Percentiles rank a stretch among this genome's conserved stretches.
phyloP scores from a whole-genome alignment of 2,329 filamentous ascomycete species.

The Monascus ruber region DNA sequence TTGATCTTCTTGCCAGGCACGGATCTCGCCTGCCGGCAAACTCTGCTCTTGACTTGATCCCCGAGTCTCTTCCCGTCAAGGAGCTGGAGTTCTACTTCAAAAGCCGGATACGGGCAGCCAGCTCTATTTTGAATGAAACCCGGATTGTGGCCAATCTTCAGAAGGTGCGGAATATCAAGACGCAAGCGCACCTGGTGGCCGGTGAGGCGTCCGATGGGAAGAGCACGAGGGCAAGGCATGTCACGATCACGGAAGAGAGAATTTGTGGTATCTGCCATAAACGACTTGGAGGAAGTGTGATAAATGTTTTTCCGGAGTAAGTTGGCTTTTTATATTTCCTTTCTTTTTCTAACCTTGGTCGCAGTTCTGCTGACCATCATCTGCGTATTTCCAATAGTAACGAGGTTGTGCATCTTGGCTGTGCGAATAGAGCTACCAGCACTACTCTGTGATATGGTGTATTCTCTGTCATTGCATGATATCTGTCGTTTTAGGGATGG shows the following conservation, averaged over 20 bases:
- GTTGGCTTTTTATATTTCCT: conserved; percentile 15
- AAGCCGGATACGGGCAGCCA: conserved; percentile 77
- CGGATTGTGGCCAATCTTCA: conserved; percentile 66
- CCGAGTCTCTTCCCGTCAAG: conserved; percentile 62
- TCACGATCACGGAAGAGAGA: conserved; percentile 75
- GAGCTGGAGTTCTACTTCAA: conserved; percentile 85
- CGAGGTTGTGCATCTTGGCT: conserved; percentile 69
- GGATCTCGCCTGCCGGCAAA: conserved; percentile 81
- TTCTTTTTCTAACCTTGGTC: conserved; percentile 2
- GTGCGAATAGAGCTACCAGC: conserved; percentile 42
- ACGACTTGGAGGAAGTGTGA: conserved; percentile 78
- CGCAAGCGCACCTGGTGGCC: conserved; percentile 61
- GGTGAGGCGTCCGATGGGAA: conserved; percentile 50
- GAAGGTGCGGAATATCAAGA: conserved; percentile 66
- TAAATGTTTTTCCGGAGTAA: conserved; percentile 78
- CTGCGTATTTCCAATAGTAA: conserved; percentile 21
- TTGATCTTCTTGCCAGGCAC: conserved; percentile 81
- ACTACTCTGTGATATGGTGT: conserved; percentile 9
- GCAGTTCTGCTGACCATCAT: conserved; percentile 8
- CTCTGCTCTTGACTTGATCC: conserved; percentile 77
- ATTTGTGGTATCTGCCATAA: conserved; percentile 92
- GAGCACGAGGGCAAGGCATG: conserved; percentile 52
- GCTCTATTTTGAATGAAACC: conserved; percentile 67
- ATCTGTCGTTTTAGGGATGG: no score
- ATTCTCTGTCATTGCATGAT: no score